phyloP scores from a whole-genome alignment of 1,139 yeast genomes.

The Kluyveromyces marxianus region DNA sequence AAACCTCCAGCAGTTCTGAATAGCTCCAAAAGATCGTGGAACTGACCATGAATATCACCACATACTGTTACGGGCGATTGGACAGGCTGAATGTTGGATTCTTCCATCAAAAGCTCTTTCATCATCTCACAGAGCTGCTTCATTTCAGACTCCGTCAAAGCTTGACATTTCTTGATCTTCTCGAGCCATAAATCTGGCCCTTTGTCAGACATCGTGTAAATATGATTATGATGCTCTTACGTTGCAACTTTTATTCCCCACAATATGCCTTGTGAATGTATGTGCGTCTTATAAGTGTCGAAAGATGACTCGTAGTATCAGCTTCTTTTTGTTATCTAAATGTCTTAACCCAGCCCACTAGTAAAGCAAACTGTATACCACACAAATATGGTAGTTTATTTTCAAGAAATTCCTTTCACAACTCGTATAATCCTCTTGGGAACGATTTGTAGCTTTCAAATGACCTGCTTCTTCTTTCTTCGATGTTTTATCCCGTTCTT shows the following conservation, averaged over 20 bases:
- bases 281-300: no score
- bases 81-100: conserved; percentile 92
- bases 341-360: no score
- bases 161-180: conserved; percentile 82
- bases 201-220: conserved; percentile 51
- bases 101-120: conserved; percentile 84
- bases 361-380: no score
- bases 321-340: no score
- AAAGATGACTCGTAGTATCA: no score
- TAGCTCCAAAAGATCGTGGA: conserved; percentile 86
- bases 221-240: background rate
- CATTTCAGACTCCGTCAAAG: conserved; percentile 89
- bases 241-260: background rate
- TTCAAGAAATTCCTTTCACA: no score
- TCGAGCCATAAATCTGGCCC: conserved; percentile 97
- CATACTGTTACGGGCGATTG: conserved; percentile 97
- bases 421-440: background rate
- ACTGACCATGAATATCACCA: conserved; percentile 98
- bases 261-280: no score
- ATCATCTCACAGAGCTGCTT: conserved; percentile 92
- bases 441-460: background rate
- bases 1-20: conserved; percentile 92
- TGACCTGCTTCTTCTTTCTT: no score
- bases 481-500: no score
- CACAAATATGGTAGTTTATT: no score